A percentile compares a stretch with the other conserved stretches of the same genome.
Evolutionary conservation across 1,139 yeast genomes (phyloP).

Genomic region (Taphrina populina): DNA sequence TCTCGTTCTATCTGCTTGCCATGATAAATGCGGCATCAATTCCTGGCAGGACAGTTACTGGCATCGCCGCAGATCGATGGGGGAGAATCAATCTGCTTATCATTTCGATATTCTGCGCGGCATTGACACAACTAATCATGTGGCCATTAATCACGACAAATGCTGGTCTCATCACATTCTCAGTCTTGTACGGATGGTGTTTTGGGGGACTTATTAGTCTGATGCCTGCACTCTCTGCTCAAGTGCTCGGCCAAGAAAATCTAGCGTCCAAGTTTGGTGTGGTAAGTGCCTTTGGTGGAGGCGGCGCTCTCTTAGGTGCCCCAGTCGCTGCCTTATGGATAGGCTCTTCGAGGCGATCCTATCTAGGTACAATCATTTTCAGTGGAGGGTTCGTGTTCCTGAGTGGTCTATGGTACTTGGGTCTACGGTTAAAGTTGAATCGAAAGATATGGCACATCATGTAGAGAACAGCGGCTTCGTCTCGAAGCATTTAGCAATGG

Average conservation of each 20-base stretch:
- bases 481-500: no score
- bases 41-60: constrained; percentile 52
- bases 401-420: constrained; percentile 15
- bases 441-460: constrained; percentile 6
- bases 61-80: constrained; percentile 48
- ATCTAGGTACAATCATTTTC: constrained; percentile 17
- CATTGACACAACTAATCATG: constrained; percentile 43
- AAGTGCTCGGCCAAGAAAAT: constrained; percentile 50
- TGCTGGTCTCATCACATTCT: constrained; percentile 51
- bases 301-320: constrained; percentile 24
- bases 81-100: constrained; percentile 50
- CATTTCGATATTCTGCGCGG: constrained; percentile 40
- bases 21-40: constrained; percentile 51
- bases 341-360: constrained; percentile 8
- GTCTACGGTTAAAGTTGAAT: constrained; percentile 12
- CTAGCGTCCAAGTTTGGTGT: constrained; percentile 32
- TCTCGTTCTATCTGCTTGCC: constrained; percentile 45
- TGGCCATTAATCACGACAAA: constrained; percentile 58
- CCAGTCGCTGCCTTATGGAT: constrained; percentile 29
- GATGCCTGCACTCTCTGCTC: constrained; percentile 53
- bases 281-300: constrained; percentile 33
- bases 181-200: constrained; percentile 57
- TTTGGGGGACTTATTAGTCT: constrained; percentile 53
- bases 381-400: constrained; percentile 26
- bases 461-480: no score